Evolutionary conservation across 192 early-diverging fungal species (phyloP), one percentile per base, ranked within the genome.

Genomic region (Rhizoclosmatium sp.): DNA sequence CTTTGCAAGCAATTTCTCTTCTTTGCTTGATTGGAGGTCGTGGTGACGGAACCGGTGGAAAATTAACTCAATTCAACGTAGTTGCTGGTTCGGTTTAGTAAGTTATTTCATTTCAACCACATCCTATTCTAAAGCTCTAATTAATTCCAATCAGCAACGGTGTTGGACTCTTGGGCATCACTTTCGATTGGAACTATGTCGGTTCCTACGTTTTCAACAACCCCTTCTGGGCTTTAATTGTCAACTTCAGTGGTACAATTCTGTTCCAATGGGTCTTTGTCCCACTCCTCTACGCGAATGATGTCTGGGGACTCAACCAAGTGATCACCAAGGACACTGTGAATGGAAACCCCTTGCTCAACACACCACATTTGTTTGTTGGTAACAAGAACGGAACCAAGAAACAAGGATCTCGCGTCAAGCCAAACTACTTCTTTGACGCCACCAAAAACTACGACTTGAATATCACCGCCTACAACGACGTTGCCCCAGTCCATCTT

Each of bases 121-220:
- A 31, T 31, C 0, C 0, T 31, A 31, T 31, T 31, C 31, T 31
- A 31, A 31, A 31, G 31, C 31, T 31, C 31, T 31, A 31, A 31
- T 31, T 31, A 31, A 31, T 31, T 31, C 31, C 31, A 31, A 31
- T 31, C 31, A 31, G 31, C 31, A 62, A 75, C 44, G 79, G 79
- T 12, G 71, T 75, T 45, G 79, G 79, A n/a, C 16, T 80, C 40
- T 12, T 74, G 59, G 54, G 71, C 14, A 21, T 75, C 16, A 76
- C 59, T 9, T 80, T 80, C 56, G 79, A 80, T 49, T 80, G 79
- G 79, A 9, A 39, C 14, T 69, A 69, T 23, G 23, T 69, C 2
- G 41, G 42, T 16, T 39, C 12, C 60, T 56, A 39, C 67, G 78
- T 58, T 80, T 62, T 66, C 45, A 65, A 48, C 49, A 59, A 40